These are phyloP conservation scores for Naematelia aurantialba DNA, from an alignment of 768 basidiomycete genomes.

Conservation along the genomic window DNA sequence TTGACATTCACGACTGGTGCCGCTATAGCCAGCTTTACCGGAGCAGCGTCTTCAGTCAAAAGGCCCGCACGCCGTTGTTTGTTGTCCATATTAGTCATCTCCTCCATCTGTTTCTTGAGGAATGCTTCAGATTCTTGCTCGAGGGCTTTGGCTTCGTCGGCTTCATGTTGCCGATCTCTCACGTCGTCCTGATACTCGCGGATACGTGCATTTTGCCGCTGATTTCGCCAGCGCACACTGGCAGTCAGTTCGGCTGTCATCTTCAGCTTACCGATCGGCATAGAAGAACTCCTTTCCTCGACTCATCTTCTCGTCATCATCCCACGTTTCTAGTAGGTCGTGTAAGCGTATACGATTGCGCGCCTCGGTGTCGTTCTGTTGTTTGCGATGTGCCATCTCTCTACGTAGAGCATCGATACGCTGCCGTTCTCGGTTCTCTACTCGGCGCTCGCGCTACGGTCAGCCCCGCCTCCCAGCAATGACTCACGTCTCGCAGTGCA, in stretches of 20 bases:
- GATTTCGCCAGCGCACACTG: constrained; percentile 80
- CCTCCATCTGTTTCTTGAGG: constrained; percentile 88
- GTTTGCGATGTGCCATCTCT: constrained; percentile 40
- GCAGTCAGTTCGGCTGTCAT: neutral
- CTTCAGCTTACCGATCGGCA: constrained; percentile 69
- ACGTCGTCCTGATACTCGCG: constrained; percentile 76
- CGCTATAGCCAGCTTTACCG: constrained; percentile 73
- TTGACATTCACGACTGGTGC: constrained; percentile 56
- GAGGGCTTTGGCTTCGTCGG: constrained; percentile 79
- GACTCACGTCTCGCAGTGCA: constrained; percentile 74
- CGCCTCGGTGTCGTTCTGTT: constrained; percentile 37
- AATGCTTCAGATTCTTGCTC: constrained; percentile 89
- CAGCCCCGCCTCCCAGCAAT: constrained; percentile 1
- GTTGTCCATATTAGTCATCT: constrained; percentile 85
- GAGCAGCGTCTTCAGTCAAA: constrained; percentile 84
- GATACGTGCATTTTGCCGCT: constrained; percentile 65
- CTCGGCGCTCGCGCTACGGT: constrained; percentile 80
- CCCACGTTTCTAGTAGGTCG: constrained; percentile 69
- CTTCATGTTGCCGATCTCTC: constrained; percentile 75
- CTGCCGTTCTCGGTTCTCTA: constrained; percentile 80
- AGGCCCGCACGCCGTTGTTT: constrained; percentile 88
- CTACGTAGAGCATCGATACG: constrained; percentile 58
- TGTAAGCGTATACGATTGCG: constrained; percentile 16
- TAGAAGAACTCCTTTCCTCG: constrained; percentile 91
- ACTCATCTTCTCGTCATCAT: constrained; percentile 86